Evolutionary conservation across 2,329 filamentous ascomycete genomes (phyloP), one percentile per base, ranked within the genome.

Genomic region (Colletotrichum limetticola): DNA sequence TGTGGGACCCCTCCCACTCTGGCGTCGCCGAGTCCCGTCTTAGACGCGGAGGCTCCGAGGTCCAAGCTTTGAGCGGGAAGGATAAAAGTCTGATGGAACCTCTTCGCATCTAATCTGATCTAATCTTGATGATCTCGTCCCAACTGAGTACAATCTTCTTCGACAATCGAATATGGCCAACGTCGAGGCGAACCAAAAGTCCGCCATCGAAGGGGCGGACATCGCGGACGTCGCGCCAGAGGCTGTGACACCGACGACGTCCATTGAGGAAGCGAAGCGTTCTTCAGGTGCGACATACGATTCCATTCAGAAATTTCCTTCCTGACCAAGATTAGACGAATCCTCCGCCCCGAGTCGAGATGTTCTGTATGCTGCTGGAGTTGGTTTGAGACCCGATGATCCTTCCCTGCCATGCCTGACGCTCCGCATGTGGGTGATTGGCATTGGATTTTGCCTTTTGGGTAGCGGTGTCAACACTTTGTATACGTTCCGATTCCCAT

Each of bases 381-480:
- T 82, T 16, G 80, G 77, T 4, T 75, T 79, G 30, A 72, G 76
- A 5, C 64, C 74, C 0, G 79, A 81, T 66, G 79, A 81, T 53
- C 74, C 78, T 2, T 74, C 64, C 1, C 60, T 80, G 16, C 79
- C 80, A 37, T 82, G 79, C 35, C 75, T 82, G n/a, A 86, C 83
- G 1, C 71, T 84, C 5, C 78, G 82, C 19, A 82, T 83, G 79
- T 84, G 82, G 82, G 74, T 77, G 4, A 82, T 84, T 32, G 82
- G 82, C 26, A 78, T 84, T 14, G 77, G 76, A 16, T 83, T 83
- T 53, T 82, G 82, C 14, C 80, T 83, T 2, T 16, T 83, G 2
- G 80, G 82, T 8, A 83, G 80, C 4, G 82, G 74, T 5, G 78
- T 79, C n/a, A 86, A 85, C 69, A 84, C 83, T 26, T 77, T 85